phyloP scores from a whole-genome alignment of 2,329 filamentous ascomycete species.

The Clarireedia monteithiana region DNA sequence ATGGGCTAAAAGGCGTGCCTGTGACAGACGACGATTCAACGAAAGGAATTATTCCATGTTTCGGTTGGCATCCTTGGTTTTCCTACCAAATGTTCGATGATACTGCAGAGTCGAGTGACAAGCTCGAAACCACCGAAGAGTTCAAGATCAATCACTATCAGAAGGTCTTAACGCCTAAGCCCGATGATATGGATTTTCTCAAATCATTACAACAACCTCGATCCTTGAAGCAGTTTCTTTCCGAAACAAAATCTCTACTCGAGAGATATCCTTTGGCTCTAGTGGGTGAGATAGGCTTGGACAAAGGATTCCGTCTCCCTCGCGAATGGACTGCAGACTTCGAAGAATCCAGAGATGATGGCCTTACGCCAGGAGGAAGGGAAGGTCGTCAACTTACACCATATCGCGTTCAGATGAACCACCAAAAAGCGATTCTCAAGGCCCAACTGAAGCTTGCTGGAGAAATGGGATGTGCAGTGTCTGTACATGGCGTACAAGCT shows the following conservation, averaged over 20 bases:
- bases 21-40: slow-evolving; percentile 20
- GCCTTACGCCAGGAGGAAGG: slow-evolving; percentile 59
- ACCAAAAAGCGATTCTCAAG: slow-evolving; percentile 59
- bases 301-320: slow-evolving; percentile 70
- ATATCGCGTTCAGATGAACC: slow-evolving; percentile 57
- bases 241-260: slow-evolving; percentile 48
- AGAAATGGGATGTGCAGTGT: slow-evolving; percentile 64
- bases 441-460: slow-evolving; percentile 67
- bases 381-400: slow-evolving; percentile 62
- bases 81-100: slow-evolving; percentile 69
- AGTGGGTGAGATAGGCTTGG: slow-evolving; percentile 70
- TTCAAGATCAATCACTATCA: slow-evolving; percentile 54
- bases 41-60: slow-evolving; percentile 56
- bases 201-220: slow-evolving; percentile 49
- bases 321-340: slow-evolving; percentile 41
- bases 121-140: slow-evolving; percentile 12
- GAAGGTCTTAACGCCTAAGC: slow-evolving; percentile 51
- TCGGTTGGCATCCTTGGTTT: slow-evolving; percentile 87
- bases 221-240: slow-evolving; percentile 50
- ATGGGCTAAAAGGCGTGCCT: slow-evolving; percentile 37
- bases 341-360: slow-evolving; percentile 35
- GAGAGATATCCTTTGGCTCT: slow-evolving; percentile 53
- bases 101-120: slow-evolving; percentile 22
- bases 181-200: slow-evolving; percentile 38
- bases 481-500: slow-evolving; percentile 57